Base-by-base conservation (phyloP, 2,329 filamentous ascomycete species). In the Juglanconis juglandina region DNA sequence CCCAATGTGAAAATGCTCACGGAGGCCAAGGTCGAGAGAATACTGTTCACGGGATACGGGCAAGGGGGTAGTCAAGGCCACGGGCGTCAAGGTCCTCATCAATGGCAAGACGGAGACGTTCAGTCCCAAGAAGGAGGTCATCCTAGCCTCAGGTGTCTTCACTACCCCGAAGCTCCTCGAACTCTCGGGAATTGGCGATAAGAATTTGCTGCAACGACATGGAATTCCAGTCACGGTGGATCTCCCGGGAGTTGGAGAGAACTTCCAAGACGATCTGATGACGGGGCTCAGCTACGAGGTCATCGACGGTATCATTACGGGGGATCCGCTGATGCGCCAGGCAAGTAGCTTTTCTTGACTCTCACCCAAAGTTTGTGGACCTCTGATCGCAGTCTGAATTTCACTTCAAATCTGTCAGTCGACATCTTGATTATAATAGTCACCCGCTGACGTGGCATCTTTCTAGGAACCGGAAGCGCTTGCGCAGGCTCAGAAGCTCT, bases 271-370 rank as follows among this genome's bases (percentile, higher is more conserved):
- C 41, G 56, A 62, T 34, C 46, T 55, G 33, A 62, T 59, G 56
- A 55, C 56, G 13, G 59, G 63, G 3, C n/a, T 68, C 6, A 67
- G 63, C 30, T 69, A 66, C 46, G 67, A 72, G 46, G 67, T 65
- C 1, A 49, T 54, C 2, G 66, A 66, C 5, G 62, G 60, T 7
- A 48, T 68, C 8, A 57, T 66, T 2, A 71, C 69, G 4, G 60
- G 65, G 30, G 68, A 70, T 30, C 55, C 56, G 1, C 34, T 68
- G 4, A 35, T 63, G 35, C 61, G 59, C 0, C 59, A 62, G 14
- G 42, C 14, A 44, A 44, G 42, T 44, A 44, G 42, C n/a, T 17
- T 10, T 7, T 13, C 42, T 14, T 44, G 8, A 17, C 8, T 44
- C 42, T 44, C 8, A 6, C n/a, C 42, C n/a, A 44, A 14, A 44